Evolutionary conservation across 2,329 filamentous ascomycete genomes (phyloP).

Genomic region (Calonectria leucothoes): DNA sequence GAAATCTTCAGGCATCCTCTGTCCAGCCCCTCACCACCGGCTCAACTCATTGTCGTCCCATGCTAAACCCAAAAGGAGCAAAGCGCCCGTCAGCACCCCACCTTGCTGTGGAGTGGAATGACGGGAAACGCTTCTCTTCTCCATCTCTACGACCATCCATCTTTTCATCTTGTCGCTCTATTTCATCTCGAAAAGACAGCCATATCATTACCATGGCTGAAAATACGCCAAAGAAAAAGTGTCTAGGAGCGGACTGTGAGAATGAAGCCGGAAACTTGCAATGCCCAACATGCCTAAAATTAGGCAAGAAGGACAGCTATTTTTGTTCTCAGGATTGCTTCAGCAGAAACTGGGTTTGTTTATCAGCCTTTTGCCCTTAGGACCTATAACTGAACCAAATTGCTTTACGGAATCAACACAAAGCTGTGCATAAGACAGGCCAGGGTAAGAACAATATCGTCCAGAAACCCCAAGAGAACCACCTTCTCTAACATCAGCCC

Average conservation of each 20-base stretch:
- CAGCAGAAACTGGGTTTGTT: constrained; percentile 94
- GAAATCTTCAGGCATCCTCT: neutral
- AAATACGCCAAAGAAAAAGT: constrained; percentile 70
- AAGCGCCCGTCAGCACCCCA: neutral
- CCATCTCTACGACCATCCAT: neutral
- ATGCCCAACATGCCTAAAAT: constrained; percentile 94
- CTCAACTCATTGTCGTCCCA: neutral
- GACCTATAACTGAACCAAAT: constrained; percentile 30
- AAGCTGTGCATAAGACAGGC: constrained; percentile 51
- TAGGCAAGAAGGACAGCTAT: constrained; percentile 87
- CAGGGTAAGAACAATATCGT: constrained; percentile 31
- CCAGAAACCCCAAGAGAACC: constrained; percentile 76
- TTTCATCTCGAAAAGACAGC: neutral
- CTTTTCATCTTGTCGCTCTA: neutral
- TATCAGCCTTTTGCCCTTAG: constrained; percentile 14
- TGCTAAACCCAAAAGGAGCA: neutral
- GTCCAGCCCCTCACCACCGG: neutral
- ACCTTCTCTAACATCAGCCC: constrained; percentile 81
- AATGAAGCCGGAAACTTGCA: constrained; percentile 89
- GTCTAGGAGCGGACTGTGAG: constrained; percentile 83
- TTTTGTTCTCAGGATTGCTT: constrained; percentile 99
- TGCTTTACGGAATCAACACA: constrained; percentile 78
- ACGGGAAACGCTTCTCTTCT: neutral
- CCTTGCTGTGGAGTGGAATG: neutral
- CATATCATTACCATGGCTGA: neutral